These are phyloP conservation scores for Panicum hallii DNA, from an alignment of 202 grass and related monocot genomes.

Conservation along the genomic window DNA sequence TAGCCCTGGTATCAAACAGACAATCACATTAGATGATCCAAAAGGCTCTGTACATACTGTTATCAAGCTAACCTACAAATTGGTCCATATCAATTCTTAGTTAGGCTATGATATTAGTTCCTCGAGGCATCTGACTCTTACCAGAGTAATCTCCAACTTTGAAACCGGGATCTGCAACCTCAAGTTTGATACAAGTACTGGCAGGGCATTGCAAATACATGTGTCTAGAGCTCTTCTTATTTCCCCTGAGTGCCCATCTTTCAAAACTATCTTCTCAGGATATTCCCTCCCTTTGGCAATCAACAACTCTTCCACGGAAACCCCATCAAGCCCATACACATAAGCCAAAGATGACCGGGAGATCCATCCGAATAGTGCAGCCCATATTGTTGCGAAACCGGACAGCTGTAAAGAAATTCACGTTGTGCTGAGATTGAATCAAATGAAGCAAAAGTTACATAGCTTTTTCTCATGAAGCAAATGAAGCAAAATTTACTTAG, in stretches of 20 bases:
- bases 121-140: constrained; percentile 33
- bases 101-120: neutral
- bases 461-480: neutral
- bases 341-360: constrained; percentile 73
- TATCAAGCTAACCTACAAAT: constrained; percentile 16
- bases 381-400: constrained; percentile 75
- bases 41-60: neutral
- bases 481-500: constrained; percentile 11
- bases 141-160: constrained; percentile 84
- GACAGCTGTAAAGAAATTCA: constrained; percentile 67
- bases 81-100: neutral
- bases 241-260: constrained; percentile 75
- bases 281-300: constrained; percentile 68
- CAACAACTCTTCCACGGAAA: constrained; percentile 66
- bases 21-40: constrained; percentile 6
- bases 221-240: constrained; percentile 82
- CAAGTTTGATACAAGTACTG: constrained; percentile 63
- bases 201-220: constrained; percentile 66
- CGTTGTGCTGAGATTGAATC: constrained; percentile 25
- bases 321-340: constrained; percentile 69
- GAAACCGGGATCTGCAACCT: constrained; percentile 71
- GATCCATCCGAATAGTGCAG: constrained; percentile 81
- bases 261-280: constrained; percentile 61
- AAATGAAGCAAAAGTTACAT: constrained; percentile 18
- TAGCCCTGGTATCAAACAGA: constrained; percentile 49